Base-by-base conservation (phyloP, 208 protist genomes). In the Acanthamoeba castellanii region DNA sequence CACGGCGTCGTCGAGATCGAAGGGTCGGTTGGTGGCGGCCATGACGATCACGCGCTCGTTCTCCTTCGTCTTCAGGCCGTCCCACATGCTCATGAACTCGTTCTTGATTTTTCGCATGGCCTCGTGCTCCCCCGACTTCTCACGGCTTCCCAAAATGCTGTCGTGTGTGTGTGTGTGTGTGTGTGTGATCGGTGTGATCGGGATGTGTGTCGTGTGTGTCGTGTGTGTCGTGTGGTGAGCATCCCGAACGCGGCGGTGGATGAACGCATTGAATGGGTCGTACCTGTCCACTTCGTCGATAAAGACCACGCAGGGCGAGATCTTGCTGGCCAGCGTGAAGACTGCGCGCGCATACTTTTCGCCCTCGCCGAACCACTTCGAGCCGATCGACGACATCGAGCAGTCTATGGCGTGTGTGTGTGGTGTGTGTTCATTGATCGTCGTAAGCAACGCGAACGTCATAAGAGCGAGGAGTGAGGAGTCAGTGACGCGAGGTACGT, bases 101-200 rank as follows among this genome's bases (percentile, higher is more conserved):
- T 97, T 97, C 96, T 97, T 97, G 22, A 98, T 97, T 87, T 97
- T 97, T 47, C 97, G 96, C 96, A 97, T 97, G n/a, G 96, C 96
- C 81, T 97, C 96, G 90, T 98, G 96, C 91, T 97, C 96, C 22
- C 94, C 94, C 22, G 57, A n/a, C 42, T 96, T 95, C 27, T 96
- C 94, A 14, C 96, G 78, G 50, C 74, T 95, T 25, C 96, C 95
- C 37, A 98, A 57, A 70, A 98, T 98, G 68, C 90, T 93, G 74
- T 94, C 7, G n/a, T 78, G 25, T 30, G n/a, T 37, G 66, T 72
- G 66, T 34, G 64, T 70, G n/a, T 32, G 64, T 34, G 20, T 96
- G 47, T 52, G 47, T 52, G 47, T 52, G 47, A n/a, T n/a, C n/a
- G n/a, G n/a, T n/a, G n/a, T n/a, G n/a, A n/a, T n/a, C n/a, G n/a